phyloP scores from a whole-genome alignment of 2,329 filamentous ascomycete genomes.

The Domatiomyces catenatus region DNA sequence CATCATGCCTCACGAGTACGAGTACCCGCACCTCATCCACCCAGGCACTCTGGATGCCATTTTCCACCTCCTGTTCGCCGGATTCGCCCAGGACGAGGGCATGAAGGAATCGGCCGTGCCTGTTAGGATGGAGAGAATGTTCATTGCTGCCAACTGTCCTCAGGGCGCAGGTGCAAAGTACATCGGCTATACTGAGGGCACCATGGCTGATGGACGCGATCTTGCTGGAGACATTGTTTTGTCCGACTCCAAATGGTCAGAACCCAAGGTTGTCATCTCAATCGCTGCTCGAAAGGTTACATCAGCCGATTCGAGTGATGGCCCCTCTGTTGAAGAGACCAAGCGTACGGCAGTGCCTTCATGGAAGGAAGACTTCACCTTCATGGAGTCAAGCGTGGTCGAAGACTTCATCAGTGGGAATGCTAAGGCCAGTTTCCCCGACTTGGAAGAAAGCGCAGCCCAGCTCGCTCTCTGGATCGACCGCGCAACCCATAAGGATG shows the following conservation, averaged over 20 bases:
- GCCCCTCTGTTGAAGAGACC: background rate
- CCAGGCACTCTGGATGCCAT: constrained; percentile 21
- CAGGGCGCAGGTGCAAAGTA: constrained; percentile 8
- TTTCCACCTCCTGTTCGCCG: constrained; percentile 20
- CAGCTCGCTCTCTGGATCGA: background rate
- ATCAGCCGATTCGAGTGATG: background rate
- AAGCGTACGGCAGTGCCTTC: background rate
- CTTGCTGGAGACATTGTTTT: constrained; percentile 2
- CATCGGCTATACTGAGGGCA: constrained; percentile 1
- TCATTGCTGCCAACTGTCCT: constrained; percentile 2
- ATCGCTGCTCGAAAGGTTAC: background rate
- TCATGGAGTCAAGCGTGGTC: background rate
- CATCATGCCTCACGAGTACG: constrained; percentile 19
- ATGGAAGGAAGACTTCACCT: background rate
- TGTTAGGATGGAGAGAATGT: constrained; percentile 6
- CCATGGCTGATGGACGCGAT: background rate
- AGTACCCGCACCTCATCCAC: constrained; percentile 19
- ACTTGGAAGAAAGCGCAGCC: background rate
- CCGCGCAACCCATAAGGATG: background rate
- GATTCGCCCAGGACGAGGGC: constrained; percentile 5
- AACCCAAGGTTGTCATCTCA: constrained; percentile 1
- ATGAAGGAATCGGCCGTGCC: constrained; percentile 6
- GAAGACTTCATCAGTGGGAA: background rate
- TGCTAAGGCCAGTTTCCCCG: background rate
- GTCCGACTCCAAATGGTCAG: constrained; percentile 1